Evolutionary conservation across 257 asterid species (phyloP).

Genomic region (Striga asiatica): DNA sequence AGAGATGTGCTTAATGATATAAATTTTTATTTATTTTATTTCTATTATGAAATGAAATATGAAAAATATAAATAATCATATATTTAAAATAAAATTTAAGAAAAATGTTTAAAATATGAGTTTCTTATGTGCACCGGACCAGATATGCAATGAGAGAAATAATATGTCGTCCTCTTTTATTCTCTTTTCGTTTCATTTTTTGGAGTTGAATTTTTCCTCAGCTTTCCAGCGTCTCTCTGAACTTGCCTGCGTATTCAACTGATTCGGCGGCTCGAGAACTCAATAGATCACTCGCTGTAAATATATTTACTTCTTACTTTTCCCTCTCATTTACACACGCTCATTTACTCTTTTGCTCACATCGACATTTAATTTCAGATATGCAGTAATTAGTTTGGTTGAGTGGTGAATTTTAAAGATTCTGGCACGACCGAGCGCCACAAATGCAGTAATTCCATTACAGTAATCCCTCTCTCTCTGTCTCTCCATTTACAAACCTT

Average conservation of each 20-base stretch:
- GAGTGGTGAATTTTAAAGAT: slow-evolving; percentile 30
- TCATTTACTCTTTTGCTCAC: slow-evolving; percentile 13
- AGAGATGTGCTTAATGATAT: too few species aligned
- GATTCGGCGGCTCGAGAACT: background rate
- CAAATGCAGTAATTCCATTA: too few species aligned
- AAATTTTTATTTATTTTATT: too few species aligned
- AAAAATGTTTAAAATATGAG: too few species aligned
- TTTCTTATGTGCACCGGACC: too few species aligned
- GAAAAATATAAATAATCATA: too few species aligned
- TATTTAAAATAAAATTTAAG: too few species aligned
- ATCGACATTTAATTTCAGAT: slow-evolving; percentile 23
- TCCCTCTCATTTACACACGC: background rate
- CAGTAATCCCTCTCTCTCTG: slow-evolving; percentile 14
- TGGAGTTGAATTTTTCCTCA: background rate
- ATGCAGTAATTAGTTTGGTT: slow-evolving; percentile 23
- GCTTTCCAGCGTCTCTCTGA: background rate
- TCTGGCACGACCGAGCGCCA: slow-evolving; percentile 24
- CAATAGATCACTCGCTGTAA: background rate
- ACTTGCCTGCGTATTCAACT: background rate
- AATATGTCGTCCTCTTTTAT: too few species aligned
- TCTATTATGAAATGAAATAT: too few species aligned
- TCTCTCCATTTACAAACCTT: background rate
- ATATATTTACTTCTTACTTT: background rate
- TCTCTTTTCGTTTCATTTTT: too few species aligned
- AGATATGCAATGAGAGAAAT: too few species aligned